Evolutionary conservation across 140 eudicot species (phyloP).

Genomic region (Erigeron philadelphicus): DNA sequence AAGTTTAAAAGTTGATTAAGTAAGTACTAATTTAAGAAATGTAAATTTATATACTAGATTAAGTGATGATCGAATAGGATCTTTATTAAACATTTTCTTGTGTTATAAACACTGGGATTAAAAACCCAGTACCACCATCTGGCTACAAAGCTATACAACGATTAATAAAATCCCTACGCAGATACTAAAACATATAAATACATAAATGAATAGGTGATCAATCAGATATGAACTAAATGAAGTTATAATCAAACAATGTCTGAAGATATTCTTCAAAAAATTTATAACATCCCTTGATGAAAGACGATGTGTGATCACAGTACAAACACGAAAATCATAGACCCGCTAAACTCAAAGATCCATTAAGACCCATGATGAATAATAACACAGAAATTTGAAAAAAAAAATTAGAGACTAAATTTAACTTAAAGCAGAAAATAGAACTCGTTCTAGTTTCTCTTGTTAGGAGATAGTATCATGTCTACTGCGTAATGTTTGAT

Average conservation of each 20-base stretch:
- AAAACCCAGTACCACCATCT: background rate
- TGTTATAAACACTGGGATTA: too few relatives aligned
- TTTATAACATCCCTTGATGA: slow-evolving; percentile 31
- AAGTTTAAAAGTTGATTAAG: too few relatives aligned
- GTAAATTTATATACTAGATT: too few relatives aligned
- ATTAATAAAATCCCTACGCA: background rate
- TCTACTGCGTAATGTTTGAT: too few relatives aligned
- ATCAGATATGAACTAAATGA: background rate
- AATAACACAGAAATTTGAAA: background rate
- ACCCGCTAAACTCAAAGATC: slow-evolving; percentile 5
- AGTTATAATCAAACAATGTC: background rate
- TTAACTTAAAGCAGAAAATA: slow-evolving; percentile 37
- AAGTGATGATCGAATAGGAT: too few relatives aligned
- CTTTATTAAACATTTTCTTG: too few relatives aligned
- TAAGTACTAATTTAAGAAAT: too few relatives aligned
- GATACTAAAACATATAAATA: background rate
- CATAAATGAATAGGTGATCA: background rate
- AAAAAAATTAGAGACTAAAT: slow-evolving; percentile 1
- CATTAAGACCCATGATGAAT: slow-evolving; percentile 19
- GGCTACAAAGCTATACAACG: background rate
- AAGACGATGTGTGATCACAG: slow-evolving; percentile 19
- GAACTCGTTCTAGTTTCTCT: too few relatives aligned
- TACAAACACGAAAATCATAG: slow-evolving; percentile 26
- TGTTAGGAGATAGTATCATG: too few relatives aligned
- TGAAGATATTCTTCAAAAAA: slow-evolving; percentile 24